These are phyloP conservation scores for Microsporum audouinii DNA, from an alignment of 2,329 filamentous ascomycete species.

Conservation along the genomic window DNA sequence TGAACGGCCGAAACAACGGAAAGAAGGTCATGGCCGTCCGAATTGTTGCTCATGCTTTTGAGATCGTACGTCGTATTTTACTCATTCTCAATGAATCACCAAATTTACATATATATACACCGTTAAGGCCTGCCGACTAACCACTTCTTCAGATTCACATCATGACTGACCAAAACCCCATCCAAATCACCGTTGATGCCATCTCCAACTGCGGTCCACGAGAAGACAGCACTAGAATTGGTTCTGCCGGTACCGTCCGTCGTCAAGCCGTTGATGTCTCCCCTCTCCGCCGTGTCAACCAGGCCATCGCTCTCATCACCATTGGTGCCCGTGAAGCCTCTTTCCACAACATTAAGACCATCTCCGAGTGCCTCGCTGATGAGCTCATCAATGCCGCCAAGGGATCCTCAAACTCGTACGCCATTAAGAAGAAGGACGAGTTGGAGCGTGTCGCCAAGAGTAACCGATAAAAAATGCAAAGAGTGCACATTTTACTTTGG, in stretches of 20 bases:
- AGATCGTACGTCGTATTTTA: conserved; percentile 66
- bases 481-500: conserved; percentile 23
- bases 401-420: conserved; percentile 99
- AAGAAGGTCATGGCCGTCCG: conserved; percentile 99
- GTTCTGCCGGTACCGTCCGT: conserved; percentile 98
- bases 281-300: conserved; percentile 98
- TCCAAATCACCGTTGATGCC: conserved; percentile 98
- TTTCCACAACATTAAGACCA: conserved; percentile 99
- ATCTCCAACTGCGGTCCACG: conserved; percentile 99
- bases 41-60: conserved; percentile 97
- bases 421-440: conserved; percentile 99
- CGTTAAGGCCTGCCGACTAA: conserved; percentile 14
- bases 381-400: conserved; percentile 99
- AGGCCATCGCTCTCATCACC: conserved; percentile 97
- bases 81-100: not conserved
- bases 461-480: conserved; percentile 75
- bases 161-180: conserved; percentile 99
- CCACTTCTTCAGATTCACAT: conserved; percentile 72
- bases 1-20: conserved; percentile 99
- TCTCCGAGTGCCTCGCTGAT: conserved; percentile 98
- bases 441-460: conserved; percentile 99
- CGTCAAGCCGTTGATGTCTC: conserved; percentile 99
- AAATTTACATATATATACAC: not conserved
- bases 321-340: conserved; percentile 96
- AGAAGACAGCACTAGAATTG: conserved; percentile 99